Percentiles rank a stretch among this genome's conserved stretches.
phyloP scores from a whole-genome alignment of 2,329 filamentous ascomycete genomes.

The Fusarium anthophilum region DNA sequence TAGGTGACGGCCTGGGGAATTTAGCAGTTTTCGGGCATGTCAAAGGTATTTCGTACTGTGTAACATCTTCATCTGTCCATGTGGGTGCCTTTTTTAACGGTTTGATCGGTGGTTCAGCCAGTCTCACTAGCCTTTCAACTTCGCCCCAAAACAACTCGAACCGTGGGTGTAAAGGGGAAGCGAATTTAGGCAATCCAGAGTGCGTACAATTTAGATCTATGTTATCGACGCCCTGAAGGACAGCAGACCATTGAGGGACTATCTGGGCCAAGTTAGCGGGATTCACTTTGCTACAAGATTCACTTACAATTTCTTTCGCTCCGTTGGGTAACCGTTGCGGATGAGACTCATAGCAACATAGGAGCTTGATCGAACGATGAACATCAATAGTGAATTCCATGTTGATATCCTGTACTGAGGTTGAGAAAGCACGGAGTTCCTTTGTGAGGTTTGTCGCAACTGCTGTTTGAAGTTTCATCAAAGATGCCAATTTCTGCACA shows the following conservation, averaged over 20 bases:
- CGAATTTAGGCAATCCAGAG: conserved; percentile 30
- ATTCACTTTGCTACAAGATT: not conserved
- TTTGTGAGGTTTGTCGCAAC: conserved; percentile 33
- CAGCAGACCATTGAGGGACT: conserved; percentile 34
- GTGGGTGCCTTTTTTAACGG: conserved; percentile 17
- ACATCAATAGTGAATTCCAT: conserved; percentile 38
- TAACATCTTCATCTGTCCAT: conserved; percentile 23
- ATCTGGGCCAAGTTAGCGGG: conserved; percentile 16
- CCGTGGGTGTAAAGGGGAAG: conserved; percentile 22
- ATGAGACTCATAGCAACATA: conserved; percentile 36
- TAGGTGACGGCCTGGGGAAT: not conserved
- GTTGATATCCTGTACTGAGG: conserved; percentile 32
- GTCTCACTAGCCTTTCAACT: conserved; percentile 27
- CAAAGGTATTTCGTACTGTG: not conserved
- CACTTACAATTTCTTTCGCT: conserved; percentile 27
- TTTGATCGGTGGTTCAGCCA: conserved; percentile 12
- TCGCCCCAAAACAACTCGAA: conserved; percentile 37
- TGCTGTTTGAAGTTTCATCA: conserved; percentile 24
- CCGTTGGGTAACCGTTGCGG: conserved; percentile 28
- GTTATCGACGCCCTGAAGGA: conserved; percentile 33
- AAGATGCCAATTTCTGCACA: conserved; percentile 30
- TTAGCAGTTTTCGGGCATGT: not conserved
- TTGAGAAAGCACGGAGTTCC: conserved; percentile 33
- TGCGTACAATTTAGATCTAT: conserved; percentile 35
- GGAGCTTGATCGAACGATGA: conserved; percentile 32